Conservation (phyloP, 106 monocot genomes). For the Dioscorea alata region DNA sequence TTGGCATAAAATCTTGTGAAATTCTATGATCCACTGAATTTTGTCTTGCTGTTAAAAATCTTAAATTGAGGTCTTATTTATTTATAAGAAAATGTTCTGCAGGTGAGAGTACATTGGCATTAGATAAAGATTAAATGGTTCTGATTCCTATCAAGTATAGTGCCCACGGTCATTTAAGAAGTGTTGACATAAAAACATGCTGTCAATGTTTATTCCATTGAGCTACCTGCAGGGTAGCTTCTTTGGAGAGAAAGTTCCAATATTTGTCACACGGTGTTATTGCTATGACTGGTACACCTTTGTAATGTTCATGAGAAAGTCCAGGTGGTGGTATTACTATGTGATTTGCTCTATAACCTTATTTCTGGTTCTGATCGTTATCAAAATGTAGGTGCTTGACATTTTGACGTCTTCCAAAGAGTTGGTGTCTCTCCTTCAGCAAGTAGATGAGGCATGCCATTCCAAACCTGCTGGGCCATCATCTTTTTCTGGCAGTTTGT, state of each 20-base stretch:
- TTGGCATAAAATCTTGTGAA: too few species aligned
- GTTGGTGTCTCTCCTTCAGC: slow-evolving; percentile 52
- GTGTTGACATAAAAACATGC: neutral
- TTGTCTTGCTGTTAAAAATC: too few species aligned
- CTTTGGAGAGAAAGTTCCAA: too few species aligned
- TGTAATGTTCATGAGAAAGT: too few species aligned
- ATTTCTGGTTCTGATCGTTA: neutral
- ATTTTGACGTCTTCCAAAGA: slow-evolving; percentile 60
- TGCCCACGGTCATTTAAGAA: too few species aligned
- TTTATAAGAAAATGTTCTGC: too few species aligned
- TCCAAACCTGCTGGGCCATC: slow-evolving; percentile 34
- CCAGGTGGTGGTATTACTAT: neutral
- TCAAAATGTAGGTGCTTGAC: neutral
- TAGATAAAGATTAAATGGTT: too few species aligned
- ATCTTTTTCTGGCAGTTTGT: slow-evolving; percentile 20
- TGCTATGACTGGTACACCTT: neutral
- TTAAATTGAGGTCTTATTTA: too few species aligned
- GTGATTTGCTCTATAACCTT: neutral
- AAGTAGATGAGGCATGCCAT: slow-evolving; percentile 57
- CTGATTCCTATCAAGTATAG: too few species aligned
- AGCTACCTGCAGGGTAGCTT: too few species aligned
- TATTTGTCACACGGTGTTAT: neutral
- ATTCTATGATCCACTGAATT: too few species aligned
- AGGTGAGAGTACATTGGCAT: too few species aligned
- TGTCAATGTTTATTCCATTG: neutral